Percentiles rank a stretch among this genome's conserved stretches.
Conservation (phyloP, 345 rosid species). For the Gynandropsis gynandra region DNA sequence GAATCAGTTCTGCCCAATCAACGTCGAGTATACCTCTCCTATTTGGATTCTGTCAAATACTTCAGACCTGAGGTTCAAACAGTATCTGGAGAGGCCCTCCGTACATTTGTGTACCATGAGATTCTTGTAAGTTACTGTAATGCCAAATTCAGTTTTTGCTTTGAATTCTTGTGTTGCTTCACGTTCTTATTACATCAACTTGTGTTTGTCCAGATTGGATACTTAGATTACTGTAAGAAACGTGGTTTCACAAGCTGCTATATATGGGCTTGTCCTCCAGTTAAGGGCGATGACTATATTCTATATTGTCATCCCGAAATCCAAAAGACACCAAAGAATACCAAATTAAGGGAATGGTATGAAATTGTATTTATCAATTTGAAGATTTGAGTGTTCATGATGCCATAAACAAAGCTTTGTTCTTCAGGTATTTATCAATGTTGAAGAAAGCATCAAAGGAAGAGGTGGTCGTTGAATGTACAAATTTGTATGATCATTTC, state of each 20-base stretch:
- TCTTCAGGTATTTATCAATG: slow-evolving; percentile 83
- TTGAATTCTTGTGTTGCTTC: slow-evolving; percentile 12
- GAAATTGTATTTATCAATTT: slow-evolving; percentile 20
- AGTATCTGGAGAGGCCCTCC: slow-evolving; percentile 94
- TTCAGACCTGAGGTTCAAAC: slow-evolving; percentile 92
- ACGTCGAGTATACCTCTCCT: slow-evolving; percentile 93
- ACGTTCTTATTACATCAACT: not conserved
- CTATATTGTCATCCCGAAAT: slow-evolving; percentile 97
- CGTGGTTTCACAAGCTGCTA: slow-evolving; percentile 99
- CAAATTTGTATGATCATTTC: slow-evolving; percentile 91
- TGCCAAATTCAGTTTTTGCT: slow-evolving; percentile 13
- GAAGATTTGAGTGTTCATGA: slow-evolving; percentile 17
- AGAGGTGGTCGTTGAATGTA: slow-evolving; percentile 72
- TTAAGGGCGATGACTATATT: slow-evolving; percentile 98
- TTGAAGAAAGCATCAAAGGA: slow-evolving; percentile 82
- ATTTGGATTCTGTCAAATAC: slow-evolving; percentile 95
- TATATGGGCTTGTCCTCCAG: slow-evolving; percentile 99
- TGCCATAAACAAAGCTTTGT: slow-evolving; percentile 6
- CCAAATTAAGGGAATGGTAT: slow-evolving; percentile 95
- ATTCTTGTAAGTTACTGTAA: slow-evolving; percentile 53
- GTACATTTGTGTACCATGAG: slow-evolving; percentile 97
- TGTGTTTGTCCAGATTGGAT: slow-evolving; percentile 67
- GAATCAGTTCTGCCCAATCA: slow-evolving; percentile 91
- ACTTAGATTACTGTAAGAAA: slow-evolving; percentile 95
- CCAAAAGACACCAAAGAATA: slow-evolving; percentile 97